Base-by-base conservation (phyloP, 116 monocot species). In the Dioscorea cayenensis region DNA sequence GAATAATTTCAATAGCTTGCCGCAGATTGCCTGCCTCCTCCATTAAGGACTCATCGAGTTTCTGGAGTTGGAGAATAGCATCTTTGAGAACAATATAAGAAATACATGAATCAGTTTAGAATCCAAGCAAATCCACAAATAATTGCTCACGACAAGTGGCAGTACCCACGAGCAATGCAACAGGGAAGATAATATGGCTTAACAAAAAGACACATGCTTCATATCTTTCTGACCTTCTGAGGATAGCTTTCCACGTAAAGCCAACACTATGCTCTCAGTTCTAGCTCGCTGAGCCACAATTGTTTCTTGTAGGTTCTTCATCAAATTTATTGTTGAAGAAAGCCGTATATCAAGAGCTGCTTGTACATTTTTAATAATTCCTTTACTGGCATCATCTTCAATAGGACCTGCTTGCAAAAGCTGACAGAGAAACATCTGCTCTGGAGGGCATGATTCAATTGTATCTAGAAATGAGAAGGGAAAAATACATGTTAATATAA, bases 391-490 rank as follows among this genome's bases (percentile, higher is more conserved):
- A 66, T 51, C 69, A 13, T 60, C 74, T n/a, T 79, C 77, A 66
- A 67, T 49, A 69, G 72, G 66, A 22, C 63, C 70, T 35, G 77
- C 77, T 79, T 71, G 69, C 50, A 92, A 74, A 35, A 96, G 84
- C 65, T 83, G 84, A 48, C 66, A 76, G 8, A 96, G 78, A 84
- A 92, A 96, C 64, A 65, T 88, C 73, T 90, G 84, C 71, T 96
- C 90, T 17, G 92, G 81, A 14, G 82, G 75, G 66, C 88, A 96
- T 60, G 84, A 77, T 25, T 69, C 90, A 71, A 89, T 68, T 52
- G 49, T 61, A 66, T 86, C 95, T 92, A 59, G 13, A 28, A 52
- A 69, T 27, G 62, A 22, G 23, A 62, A 27, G 20, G 23, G 2
- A 32, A 23, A 7, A 27, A 23, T 0, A 20, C 0, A 11, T 5